Conservation (phyloP, 2,329 filamentous ascomycete species). For the Verticillium nonalfalfae region DNA sequence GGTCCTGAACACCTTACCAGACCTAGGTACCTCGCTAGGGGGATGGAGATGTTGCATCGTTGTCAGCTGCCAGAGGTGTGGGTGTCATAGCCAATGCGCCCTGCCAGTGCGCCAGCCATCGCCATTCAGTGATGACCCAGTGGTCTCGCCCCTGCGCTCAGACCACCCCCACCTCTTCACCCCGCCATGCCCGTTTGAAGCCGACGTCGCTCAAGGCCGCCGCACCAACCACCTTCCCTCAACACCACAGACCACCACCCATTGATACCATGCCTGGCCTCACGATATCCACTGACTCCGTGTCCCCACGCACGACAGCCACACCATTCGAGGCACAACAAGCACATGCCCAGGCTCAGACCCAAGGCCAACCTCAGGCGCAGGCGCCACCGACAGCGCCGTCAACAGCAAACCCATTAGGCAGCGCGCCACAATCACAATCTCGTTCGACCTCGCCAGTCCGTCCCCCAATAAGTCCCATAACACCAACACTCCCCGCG, state of each 20-base stretch:
- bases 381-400: not conserved
- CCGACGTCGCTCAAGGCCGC: not conserved
- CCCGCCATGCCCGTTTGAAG: not conserved
- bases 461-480: constrained; percentile 46
- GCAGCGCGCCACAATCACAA: constrained; percentile 3
- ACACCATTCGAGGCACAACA: constrained; percentile 7
- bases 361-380: not conserved
- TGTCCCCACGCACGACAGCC: constrained; percentile 14
- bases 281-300: constrained; percentile 17
- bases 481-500: constrained; percentile 42
- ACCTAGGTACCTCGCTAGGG: no score
- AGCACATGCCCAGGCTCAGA: not conserved
- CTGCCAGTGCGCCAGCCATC: not conserved
- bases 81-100: not conserved
- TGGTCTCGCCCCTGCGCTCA: not conserved
- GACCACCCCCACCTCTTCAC: not conserved
- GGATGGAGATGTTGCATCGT: not conserved
- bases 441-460: constrained; percentile 35
- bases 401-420: constrained; percentile 2
- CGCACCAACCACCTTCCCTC: not conserved
- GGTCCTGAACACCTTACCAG: no score
- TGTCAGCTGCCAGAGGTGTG: not conserved
- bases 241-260: not conserved
- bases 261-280: constrained; percentile 20
- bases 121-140: not conserved